Evolutionary conservation across 2,329 filamentous ascomycete genomes (phyloP), one percentile per base, ranked within the genome.

Genomic region (Pseudocercospora fuligena): DNA sequence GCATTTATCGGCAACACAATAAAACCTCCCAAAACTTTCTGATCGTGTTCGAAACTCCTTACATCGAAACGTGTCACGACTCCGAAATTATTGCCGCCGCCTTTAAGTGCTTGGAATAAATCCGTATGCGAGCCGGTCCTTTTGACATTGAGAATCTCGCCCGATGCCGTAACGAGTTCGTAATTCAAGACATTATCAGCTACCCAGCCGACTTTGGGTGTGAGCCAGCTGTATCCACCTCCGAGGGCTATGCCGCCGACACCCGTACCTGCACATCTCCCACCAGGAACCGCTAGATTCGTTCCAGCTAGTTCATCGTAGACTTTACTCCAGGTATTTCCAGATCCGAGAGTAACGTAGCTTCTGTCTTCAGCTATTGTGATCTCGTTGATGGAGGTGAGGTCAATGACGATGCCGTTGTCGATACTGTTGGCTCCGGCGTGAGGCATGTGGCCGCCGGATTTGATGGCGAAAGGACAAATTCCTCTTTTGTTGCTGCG

Each of bases 151-250:
- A 72, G 53, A 7, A 73, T 66, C 5, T 47, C 36, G 6, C 69
- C 71, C 40, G 60, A 53, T 7, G 70, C 69, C 21, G 69, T 58
- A 8, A 75, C 70, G 11, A 76, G 57, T 62, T 72, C 67, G 46
- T 66, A 73, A 23, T 71, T 68, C 27, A 69, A 5, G 3, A 73
- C 70, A 33, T 65, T 72, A 40, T 74, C 84, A 56, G 81, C 81
- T 21, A 80, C 82, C 77, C 83, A 86, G 9, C 86, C 87, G 68
- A 80, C 73, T 0, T 74, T 74, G 0, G 78, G 78, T 1, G 80
- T 78, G 69, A 84, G 82, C 74, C 79, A 86, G 0, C 82, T 83
- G 27, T 84, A 81, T 5, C 85, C 85, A 25, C 74, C 74, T n/a
- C 82, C 82, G 0, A 84, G 78, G 3, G 80, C 69, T 27, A 83